phyloP scores from a whole-genome alignment of 345 rosid species.

The Pistacia atlantica region DNA sequence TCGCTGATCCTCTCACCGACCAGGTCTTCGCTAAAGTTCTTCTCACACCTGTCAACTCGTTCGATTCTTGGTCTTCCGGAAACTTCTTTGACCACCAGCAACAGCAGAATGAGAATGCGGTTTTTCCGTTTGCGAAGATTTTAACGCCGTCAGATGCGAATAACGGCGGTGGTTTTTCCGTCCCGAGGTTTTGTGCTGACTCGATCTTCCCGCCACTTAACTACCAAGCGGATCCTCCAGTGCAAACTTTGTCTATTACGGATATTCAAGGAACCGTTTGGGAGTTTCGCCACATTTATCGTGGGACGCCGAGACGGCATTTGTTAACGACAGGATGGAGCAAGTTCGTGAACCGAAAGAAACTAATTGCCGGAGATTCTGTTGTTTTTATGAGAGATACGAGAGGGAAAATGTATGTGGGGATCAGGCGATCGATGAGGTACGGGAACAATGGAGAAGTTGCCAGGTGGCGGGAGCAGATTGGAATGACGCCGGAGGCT shows the following conservation, averaged over 20 bases:
- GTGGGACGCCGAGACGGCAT: conserved; percentile 91
- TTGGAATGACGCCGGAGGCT: conserved; percentile 41
- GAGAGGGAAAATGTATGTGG: conserved; percentile 57
- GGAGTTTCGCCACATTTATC: conserved; percentile 85
- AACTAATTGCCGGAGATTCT: conserved; percentile 85
- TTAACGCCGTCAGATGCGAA: conserved; percentile 92
- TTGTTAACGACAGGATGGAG: conserved; percentile 95
- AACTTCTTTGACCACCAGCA: not conserved
- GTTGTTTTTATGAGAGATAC: conserved; percentile 79
- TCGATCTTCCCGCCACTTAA: conserved; percentile 80
- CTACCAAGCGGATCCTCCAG: conserved; percentile 78
- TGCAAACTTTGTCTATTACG: conserved; percentile 64
- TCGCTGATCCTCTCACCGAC: conserved; percentile 73
- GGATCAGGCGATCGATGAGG: conserved; percentile 59
- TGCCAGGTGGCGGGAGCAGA: conserved; percentile 54
- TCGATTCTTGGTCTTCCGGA: conserved; percentile 17
- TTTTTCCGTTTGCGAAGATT: conserved; percentile 65
- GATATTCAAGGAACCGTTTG: conserved; percentile 74
- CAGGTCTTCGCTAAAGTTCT: conserved; percentile 64
- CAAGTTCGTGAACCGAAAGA: conserved; percentile 86
- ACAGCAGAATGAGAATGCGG: conserved; percentile 17
- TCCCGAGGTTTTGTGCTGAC: conserved; percentile 91
- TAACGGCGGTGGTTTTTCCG: conserved; percentile 96
- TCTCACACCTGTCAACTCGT: conserved; percentile 36
- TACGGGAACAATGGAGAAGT: conserved; percentile 32